phyloP scores from a whole-genome alignment of 2,329 filamentous ascomycete species.

The Bipolaris gigantea region DNA sequence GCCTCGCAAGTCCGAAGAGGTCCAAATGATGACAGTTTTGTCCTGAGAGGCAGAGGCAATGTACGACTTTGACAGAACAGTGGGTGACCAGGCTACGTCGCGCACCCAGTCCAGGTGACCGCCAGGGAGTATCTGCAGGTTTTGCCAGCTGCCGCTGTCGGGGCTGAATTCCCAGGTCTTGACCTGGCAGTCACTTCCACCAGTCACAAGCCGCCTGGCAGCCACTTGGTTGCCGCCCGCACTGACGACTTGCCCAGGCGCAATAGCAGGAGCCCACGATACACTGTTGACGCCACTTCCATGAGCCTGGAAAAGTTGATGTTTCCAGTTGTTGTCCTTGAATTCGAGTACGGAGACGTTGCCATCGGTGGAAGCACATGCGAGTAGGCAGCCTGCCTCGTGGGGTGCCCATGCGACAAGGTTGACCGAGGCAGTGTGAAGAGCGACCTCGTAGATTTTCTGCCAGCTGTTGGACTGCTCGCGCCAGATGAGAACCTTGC shows the following conservation, averaged over 20 bases:
- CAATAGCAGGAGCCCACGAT: constrained; percentile 86
- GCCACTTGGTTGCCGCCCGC: constrained; percentile 58
- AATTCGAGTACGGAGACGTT: constrained; percentile 94
- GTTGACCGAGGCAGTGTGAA: constrained; percentile 96
- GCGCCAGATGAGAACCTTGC: constrained; percentile 98
- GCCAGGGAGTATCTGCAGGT: constrained; percentile 64
- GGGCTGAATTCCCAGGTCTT: constrained; percentile 83
- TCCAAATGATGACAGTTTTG: constrained; percentile 98
- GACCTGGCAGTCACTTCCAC: constrained; percentile 88
- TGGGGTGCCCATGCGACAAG: constrained; percentile 97
- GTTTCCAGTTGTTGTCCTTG: constrained; percentile 91
- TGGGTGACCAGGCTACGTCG: constrained; percentile 96
- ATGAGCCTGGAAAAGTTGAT: constrained; percentile 87
- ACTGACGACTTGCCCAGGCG: constrained; percentile 81
- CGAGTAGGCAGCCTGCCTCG: constrained; percentile 90
- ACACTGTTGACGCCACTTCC: constrained; percentile 94
- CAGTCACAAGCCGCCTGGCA: constrained; percentile 87
- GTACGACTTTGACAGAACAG: constrained; percentile 91
- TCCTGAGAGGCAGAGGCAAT: constrained; percentile 95
- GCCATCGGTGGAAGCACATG: constrained; percentile 91
- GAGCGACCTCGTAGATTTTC: constrained; percentile 87
- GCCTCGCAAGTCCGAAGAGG: constrained; percentile 54
- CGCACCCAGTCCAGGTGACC: constrained; percentile 97
- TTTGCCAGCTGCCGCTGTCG: constrained; percentile 57
- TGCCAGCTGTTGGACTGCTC: constrained; percentile 68